Conservation (phyloP, 169 alveolate species). For the Plasmodium coatneyi region DNA sequence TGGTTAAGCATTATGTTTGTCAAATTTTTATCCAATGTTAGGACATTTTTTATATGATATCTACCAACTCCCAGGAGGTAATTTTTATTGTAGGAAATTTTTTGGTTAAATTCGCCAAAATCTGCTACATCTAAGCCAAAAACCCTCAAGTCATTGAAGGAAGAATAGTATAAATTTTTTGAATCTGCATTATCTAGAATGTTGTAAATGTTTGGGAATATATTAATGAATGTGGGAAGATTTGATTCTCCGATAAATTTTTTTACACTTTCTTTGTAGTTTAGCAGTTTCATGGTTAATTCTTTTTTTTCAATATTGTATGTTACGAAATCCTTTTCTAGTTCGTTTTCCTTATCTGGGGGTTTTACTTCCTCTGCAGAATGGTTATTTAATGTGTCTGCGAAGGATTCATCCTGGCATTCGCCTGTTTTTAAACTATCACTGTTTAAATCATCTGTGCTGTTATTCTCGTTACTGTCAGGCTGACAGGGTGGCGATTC, state of each 20-base stretch:
- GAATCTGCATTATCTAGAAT: conserved; percentile 78
- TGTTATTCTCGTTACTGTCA: neutral
- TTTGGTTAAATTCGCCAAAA: conserved; percentile 76
- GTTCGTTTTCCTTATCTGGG: neutral
- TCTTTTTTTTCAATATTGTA: conserved; percentile 63
- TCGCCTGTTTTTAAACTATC: neutral
- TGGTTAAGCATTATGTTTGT: conserved; percentile 9
- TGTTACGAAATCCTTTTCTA: conserved; percentile 25
- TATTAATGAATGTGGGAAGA: conserved; percentile 76
- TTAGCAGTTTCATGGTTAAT: conserved; percentile 52
- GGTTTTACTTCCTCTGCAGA: neutral
- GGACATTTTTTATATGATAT: conserved; percentile 75
- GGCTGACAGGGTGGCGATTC: neutral
- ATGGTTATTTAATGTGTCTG: neutral
- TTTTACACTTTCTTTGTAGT: conserved; percentile 77
- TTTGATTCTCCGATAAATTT: conserved; percentile 80
- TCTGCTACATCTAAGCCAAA: conserved; percentile 80
- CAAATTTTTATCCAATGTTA: conserved; percentile 71
- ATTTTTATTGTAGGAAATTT: conserved; percentile 65
- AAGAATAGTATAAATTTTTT: conserved; percentile 52
- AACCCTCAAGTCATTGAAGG: conserved; percentile 77
- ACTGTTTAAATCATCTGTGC: neutral
- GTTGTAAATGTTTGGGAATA: conserved; percentile 77
- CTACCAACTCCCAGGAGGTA: conserved; percentile 79
- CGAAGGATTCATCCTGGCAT: neutral